Conservation (phyloP, 768 basidiomycete species). For the Russula abietina region DNA sequence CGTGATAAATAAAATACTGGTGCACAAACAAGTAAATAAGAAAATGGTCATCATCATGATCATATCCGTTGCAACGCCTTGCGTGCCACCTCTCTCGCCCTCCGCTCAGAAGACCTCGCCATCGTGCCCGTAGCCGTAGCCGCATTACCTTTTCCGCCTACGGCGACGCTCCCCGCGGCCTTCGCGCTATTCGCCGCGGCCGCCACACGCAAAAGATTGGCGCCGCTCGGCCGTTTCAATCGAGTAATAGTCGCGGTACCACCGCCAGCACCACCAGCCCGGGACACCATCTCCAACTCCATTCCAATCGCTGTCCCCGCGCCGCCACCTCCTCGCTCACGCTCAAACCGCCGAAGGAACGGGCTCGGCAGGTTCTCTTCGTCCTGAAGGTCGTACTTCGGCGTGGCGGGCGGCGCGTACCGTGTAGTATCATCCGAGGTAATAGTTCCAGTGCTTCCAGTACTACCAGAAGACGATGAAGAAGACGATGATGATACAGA, state of each 20-base stretch:
- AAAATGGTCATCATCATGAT: conserved; percentile 10
- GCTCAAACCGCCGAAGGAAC: conserved; percentile 58
- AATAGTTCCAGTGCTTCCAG: conserved; percentile 4
- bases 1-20: neutral
- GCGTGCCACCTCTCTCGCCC: conserved; percentile 47
- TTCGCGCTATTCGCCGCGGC: conserved; percentile 52
- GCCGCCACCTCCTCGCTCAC: conserved; percentile 29
- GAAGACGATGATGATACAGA: conserved; percentile 18
- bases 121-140: neutral
- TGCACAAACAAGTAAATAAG: neutral
- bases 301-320: neutral
- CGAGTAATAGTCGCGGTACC: conserved; percentile 17
- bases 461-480: neutral
- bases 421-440: neutral
- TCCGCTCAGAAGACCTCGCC: conserved; percentile 30
- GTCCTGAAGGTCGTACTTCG: conserved; percentile 58
- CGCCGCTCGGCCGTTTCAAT: conserved; percentile 44
- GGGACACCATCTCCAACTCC: conserved; percentile 2
- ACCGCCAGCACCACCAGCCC: neutral
- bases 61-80: conserved; percentile 39
- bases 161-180: conserved; percentile 13
- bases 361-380: conserved; percentile 85
- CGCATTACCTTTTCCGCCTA: neutral
- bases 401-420: neutral
- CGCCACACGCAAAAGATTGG: conserved; percentile 51